These are phyloP conservation scores for Chaetomium sp. DNA, from an alignment of 2,329 filamentous ascomycete genomes.

Conservation along the genomic window DNA sequence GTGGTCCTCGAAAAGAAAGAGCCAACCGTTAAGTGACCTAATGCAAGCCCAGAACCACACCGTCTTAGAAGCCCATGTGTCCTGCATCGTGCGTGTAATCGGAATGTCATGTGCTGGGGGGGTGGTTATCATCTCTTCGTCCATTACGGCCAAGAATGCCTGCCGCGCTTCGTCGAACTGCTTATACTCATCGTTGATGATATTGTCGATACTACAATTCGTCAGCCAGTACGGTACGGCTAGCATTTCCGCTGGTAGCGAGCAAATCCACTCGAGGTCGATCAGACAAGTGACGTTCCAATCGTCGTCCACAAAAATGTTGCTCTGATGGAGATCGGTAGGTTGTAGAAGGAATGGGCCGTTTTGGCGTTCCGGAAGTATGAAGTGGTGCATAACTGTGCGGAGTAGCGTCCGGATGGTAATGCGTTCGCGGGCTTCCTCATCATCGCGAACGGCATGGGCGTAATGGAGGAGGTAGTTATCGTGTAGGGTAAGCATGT, in stretches of 20 bases:
- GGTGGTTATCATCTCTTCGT: background rate
- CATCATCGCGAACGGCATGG: background rate
- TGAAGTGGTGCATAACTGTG: background rate
- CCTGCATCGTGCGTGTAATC: background rate
- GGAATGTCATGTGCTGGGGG: background rate
- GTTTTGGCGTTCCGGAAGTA: background rate
- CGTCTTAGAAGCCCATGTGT: background rate
- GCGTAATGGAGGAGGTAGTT: background rate
- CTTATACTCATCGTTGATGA: background rate
- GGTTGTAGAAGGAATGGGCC: background rate
- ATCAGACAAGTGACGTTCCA: conserved; percentile 1
- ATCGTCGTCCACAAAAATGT: background rate
- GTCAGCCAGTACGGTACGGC: background rate
- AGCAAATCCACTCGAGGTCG: conserved; percentile 4
- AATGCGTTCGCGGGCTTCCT: background rate
- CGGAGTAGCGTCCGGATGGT: background rate
- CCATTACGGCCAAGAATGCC: background rate
- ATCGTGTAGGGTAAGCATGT: conserved; percentile 25
- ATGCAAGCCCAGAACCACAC: background rate
- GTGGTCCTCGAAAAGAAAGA: background rate
- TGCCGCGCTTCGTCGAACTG: background rate
- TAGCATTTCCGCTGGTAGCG: background rate
- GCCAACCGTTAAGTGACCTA: background rate
- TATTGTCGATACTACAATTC: background rate
- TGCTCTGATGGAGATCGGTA: background rate